A percentile compares a stretch with the other conserved stretches of the same genome.
Conservation (phyloP, 805 yeast species). For the Novakomyces olei region DNA sequence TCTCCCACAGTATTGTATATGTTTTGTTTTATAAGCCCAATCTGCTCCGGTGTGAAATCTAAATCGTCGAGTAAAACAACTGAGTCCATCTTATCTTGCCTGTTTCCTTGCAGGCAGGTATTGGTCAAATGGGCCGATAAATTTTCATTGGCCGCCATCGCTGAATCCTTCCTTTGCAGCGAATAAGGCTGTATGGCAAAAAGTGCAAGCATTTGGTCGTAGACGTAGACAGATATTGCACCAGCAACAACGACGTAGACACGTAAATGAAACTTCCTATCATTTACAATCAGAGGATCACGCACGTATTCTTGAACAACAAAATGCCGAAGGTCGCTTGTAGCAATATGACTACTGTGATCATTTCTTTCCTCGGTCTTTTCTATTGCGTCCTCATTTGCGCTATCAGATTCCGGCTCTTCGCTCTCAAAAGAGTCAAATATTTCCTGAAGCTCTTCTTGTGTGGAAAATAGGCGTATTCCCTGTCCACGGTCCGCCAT, state of each 20-base stretch:
- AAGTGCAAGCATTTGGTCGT: constrained; percentile 54
- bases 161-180: constrained; percentile 15
- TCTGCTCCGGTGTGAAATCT: constrained; percentile 20
- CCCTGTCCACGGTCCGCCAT: constrained; percentile 98
- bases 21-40: constrained; percentile 22
- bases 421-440: constrained; percentile 73
- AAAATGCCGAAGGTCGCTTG: constrained; percentile 76
- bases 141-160: constrained; percentile 17
- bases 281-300: constrained; percentile 42
- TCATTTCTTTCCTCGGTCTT: constrained; percentile 5
- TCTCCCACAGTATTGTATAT: constrained; percentile 45
- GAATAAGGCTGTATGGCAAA: constrained; percentile 42
- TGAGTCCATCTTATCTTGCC: constrained; percentile 18
- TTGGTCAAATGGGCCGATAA: constrained; percentile 74
- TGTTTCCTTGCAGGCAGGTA: constrained; percentile 78
- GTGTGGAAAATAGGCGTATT: constrained; percentile 54
- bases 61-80: constrained; percentile 38
- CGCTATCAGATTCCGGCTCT: constrained; percentile 38
- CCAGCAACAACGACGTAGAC: constrained; percentile 62
- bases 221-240: constrained; percentile 55
- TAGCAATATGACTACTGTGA: constrained; percentile 25
- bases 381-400: constrained; percentile 16
- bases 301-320: constrained; percentile 63
- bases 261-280: constrained; percentile 73
- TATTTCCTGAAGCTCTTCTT: constrained; percentile 58